Conservation (phyloP, 2,329 filamentous ascomycete species). For the Teratosphaeriaceae sp. region DNA sequence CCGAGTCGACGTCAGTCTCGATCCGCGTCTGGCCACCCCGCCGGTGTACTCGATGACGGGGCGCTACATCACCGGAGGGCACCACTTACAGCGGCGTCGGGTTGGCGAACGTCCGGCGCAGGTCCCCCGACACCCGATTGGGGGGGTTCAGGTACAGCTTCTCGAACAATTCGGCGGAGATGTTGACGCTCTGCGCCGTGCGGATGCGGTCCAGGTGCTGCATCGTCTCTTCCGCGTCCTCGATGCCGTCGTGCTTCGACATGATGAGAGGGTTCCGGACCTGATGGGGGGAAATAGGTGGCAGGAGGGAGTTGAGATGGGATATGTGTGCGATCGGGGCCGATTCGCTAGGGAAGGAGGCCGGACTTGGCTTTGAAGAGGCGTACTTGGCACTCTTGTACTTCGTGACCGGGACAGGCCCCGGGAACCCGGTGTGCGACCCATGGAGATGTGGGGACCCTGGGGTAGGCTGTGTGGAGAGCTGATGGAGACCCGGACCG, state of each 20-base stretch:
- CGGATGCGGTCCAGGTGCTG: slow-evolving; percentile 34
- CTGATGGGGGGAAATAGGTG: too few relatives aligned
- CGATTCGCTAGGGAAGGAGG: too few relatives aligned
- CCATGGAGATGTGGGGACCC: too few relatives aligned
- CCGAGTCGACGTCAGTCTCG: not conserved
- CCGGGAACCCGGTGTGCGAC: too few relatives aligned
- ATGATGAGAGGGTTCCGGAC: too few relatives aligned
- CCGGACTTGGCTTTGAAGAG: too few relatives aligned
- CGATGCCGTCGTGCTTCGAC: not conserved
- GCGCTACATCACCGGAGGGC: not conserved
- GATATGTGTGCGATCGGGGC: too few relatives aligned
- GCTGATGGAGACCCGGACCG: too few relatives aligned
- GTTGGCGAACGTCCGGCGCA: slow-evolving; percentile 46
- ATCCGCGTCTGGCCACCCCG: slow-evolving; percentile 33
- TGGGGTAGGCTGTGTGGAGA: too few relatives aligned
- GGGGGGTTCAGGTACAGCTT: slow-evolving; percentile 47
- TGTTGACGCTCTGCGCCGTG: slow-evolving; percentile 49
- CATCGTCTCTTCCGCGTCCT: not conserved
- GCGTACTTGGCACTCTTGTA: too few relatives aligned
- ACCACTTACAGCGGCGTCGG: slow-evolving; percentile 43
- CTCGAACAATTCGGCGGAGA: slow-evolving; percentile 48
- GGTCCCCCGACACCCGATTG: slow-evolving; percentile 43
- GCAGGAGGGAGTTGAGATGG: too few relatives aligned
- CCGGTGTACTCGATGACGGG: not conserved
- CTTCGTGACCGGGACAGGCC: too few relatives aligned